These are phyloP conservation scores for Sungouiozyma intestinalis DNA, from an alignment of 805 yeast species.

Conservation along the genomic window DNA sequence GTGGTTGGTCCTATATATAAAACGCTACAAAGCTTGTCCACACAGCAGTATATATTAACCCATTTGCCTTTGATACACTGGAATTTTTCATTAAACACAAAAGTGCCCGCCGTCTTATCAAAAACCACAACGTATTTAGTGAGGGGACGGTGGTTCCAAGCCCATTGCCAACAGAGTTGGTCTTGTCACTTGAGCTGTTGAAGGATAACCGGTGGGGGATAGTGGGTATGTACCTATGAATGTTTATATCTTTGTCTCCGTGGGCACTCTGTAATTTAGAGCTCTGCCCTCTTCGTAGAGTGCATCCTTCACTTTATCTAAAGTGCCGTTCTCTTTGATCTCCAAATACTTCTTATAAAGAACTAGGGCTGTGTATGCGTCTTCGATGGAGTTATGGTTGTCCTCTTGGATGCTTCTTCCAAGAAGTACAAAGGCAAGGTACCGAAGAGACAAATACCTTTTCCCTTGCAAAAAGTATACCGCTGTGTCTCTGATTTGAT, in stretches of 20 bases:
- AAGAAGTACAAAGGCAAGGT: conserved; percentile 71
- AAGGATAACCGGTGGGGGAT: neutral
- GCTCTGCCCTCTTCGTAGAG: conserved; percentile 59
- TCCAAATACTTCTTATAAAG: conserved; percentile 65
- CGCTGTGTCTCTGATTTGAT: conserved; percentile 85
- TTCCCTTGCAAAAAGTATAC: conserved; percentile 68
- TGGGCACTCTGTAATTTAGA: conserved; percentile 26
- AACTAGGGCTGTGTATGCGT: conserved; percentile 76
- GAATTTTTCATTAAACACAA: too few species aligned
- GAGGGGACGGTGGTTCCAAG: too few species aligned
- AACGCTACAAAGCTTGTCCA: too few species aligned
- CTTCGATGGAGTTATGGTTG: conserved; percentile 96
- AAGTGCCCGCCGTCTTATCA: too few species aligned
- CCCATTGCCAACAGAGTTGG: too few species aligned
- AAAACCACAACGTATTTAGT: too few species aligned
- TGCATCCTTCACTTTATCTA: conserved; percentile 51
- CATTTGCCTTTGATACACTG: too few species aligned
- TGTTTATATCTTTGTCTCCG: neutral
- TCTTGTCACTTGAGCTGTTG: too few species aligned
- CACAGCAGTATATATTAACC: too few species aligned
- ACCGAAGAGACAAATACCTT: conserved; percentile 73
- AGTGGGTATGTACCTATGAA: neutral
- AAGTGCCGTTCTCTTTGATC: conserved; percentile 44
- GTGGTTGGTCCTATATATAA: too few species aligned
- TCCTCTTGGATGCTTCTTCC: conserved; percentile 75